Conservation (phyloP, 2,329 filamentous ascomycete species). For the Penicillium sp. region DNA sequence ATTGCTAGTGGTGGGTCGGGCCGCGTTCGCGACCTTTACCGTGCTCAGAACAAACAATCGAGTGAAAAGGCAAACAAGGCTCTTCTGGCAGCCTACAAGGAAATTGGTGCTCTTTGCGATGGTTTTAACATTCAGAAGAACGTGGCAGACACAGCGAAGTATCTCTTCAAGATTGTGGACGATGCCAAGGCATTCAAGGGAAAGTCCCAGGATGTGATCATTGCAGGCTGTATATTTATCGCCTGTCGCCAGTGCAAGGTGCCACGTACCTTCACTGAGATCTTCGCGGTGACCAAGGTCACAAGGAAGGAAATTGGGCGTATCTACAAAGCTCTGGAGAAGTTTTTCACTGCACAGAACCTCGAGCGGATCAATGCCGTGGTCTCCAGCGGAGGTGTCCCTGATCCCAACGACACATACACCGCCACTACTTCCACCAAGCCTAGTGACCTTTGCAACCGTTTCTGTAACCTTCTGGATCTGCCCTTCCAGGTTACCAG, state of each 20-base stretch:
- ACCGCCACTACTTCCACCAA: conserved; percentile 67
- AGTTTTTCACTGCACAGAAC: conserved; percentile 70
- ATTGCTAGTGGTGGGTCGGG: conserved; percentile 74
- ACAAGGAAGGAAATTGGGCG: conserved; percentile 95
- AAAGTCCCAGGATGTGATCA: conserved; percentile 85
- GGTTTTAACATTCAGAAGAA: conserved; percentile 70
- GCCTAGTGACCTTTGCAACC: conserved; percentile 73
- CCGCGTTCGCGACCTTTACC: conserved; percentile 64
- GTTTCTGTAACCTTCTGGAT: conserved; percentile 77
- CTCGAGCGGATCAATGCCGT: conserved; percentile 46
- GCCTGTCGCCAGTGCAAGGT: conserved; percentile 83
- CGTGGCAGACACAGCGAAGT: conserved; percentile 81
- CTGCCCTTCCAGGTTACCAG: conserved; percentile 68
- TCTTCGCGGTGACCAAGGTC: conserved; percentile 85
- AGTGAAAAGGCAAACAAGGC: conserved; percentile 76
- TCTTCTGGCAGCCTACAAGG: conserved; percentile 71
- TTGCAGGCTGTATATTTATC: conserved; percentile 95
- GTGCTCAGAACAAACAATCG: conserved; percentile 71
- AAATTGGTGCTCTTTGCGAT: conserved; percentile 81
- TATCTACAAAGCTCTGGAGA: conserved; percentile 87
- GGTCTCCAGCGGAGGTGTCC: no score
- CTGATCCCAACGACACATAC: conserved; percentile 59
- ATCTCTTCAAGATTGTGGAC: conserved; percentile 88
- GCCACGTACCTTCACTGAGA: conserved; percentile 85
- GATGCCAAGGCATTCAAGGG: conserved; percentile 91